Evolutionary conservation across 2,329 filamentous ascomycete species (phyloP), one percentile per base, ranked within the genome.

Genomic region (Aspergillus bombycis): DNA sequence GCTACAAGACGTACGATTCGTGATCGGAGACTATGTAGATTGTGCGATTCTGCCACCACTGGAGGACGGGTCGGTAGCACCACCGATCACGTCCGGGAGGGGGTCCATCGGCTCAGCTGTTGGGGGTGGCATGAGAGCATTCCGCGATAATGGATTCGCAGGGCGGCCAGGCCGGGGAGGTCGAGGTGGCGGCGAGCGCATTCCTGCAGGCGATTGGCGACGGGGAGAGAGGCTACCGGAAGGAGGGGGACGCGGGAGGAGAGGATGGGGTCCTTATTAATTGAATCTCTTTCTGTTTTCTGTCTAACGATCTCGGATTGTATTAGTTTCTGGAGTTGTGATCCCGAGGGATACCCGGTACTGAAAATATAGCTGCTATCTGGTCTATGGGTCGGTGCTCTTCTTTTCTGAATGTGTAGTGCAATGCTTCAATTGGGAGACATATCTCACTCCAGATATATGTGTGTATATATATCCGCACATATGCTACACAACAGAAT

Each of bases 21-120:
- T 97, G 12, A 90, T 95, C 66, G 94, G 94, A 0, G 94, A 98
- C 77, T 96, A 91, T 74, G 84, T 98, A 46, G 90, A 90, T 62
- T 94, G 92, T 75, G 91, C 92, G 6, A 89, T 97, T 64, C 82
- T 94, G 61, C 89, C 92, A 48, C 92, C 92, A 0, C 80, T 91
- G 30, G 81, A 86, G 36, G 90, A 94, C 74, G 93, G 93, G 0
- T 86, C 86, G 36, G 88, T 96, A 45, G 89, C 89, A 50, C 87
- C 91, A 43, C 71, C 81, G 11, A 81, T 85, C n/a, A 82, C 84
- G 14, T 81, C 81, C 26, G 82, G 83, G 32, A 60, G 69, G 12
- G 78, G 81, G 38, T 77, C 78, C 58, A 80, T 81, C 1, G 78
- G 82, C n/a, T 80, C 77, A 12, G 43, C 60, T 43, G 73, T 79